phyloP scores from a whole-genome alignment of 2,329 filamentous ascomycete species.

The Capronia epimyces region DNA sequence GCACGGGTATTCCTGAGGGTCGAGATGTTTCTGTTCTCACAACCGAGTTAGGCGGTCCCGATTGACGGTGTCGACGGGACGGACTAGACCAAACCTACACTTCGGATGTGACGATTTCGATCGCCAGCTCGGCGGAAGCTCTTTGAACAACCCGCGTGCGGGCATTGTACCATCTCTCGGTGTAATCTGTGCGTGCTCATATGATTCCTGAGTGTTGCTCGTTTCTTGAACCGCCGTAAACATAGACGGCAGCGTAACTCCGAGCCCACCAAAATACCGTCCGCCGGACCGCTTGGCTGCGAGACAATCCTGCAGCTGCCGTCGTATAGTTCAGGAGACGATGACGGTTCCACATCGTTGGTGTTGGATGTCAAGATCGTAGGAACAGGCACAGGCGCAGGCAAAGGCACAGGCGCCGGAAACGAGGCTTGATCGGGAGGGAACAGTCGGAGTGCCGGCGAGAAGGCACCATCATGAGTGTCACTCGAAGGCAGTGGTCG shows the following conservation, averaged over 20 bases:
- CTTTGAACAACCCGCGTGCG: conserved; percentile 8
- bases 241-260: conserved; percentile 8
- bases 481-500: not conserved
- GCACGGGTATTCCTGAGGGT: conserved; percentile 2
- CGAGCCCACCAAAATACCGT: not conserved
- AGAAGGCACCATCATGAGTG: no score
- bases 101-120: conserved; percentile 14
- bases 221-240: conserved; percentile 4
- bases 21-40: conserved; percentile 1
- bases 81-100: no score
- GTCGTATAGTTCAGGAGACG: not conserved
- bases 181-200: conserved; percentile 8
- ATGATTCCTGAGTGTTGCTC: conserved; percentile 9
- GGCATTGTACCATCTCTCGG: conserved; percentile 9
- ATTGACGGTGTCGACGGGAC: not conserved
- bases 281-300: not conserved
- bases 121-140: conserved; percentile 3
- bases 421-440: no score
- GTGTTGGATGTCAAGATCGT: not conserved
- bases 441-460: no score
- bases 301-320: not conserved
- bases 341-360: not conserved
- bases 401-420: not conserved
- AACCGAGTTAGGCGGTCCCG: not conserved
- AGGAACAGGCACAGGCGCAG: not conserved